These are phyloP conservation scores for Neoboletus magnificus DNA, from an alignment of 768 basidiomycete genomes.

Conservation along the genomic window DNA sequence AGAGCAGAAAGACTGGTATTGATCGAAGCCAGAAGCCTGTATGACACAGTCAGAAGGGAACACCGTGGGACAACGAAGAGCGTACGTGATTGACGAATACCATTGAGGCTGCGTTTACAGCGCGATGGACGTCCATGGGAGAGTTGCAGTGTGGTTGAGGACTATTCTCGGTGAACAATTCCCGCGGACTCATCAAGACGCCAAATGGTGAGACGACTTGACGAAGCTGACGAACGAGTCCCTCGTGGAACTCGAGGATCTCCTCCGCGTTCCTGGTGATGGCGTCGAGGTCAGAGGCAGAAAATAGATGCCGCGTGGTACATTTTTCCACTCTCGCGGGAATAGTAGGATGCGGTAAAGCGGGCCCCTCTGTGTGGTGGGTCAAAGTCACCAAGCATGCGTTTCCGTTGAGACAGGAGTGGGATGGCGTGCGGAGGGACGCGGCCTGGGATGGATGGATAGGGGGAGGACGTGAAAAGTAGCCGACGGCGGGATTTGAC, in stretches of 20 bases:
- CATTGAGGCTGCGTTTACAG: constrained; percentile 40
- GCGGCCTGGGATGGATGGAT: constrained; percentile 43
- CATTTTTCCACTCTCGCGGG: constrained; percentile 31
- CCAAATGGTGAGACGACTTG: constrained; percentile 50
- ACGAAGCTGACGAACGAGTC: constrained; percentile 55
- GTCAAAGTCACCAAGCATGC: constrained; percentile 10
- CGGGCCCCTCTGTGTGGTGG: constrained; percentile 15
- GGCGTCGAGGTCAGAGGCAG: constrained; percentile 52
- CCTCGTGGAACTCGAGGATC: constrained; percentile 65
- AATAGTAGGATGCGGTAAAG: constrained; percentile 10
- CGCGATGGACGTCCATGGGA: constrained; percentile 42
- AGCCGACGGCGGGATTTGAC: constrained; percentile 26
- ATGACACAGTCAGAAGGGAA: constrained; percentile 3
- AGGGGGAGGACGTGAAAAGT: constrained; percentile 37
- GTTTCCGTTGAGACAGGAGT: constrained; percentile 33
- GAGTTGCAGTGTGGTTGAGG: not conserved
- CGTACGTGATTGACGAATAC: constrained; percentile 59
- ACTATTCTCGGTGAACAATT: constrained; percentile 10
- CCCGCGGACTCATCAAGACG: constrained; percentile 36
- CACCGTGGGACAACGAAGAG: not conserved
- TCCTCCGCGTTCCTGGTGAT: constrained; percentile 68
- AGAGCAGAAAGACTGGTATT: constrained; percentile 86
- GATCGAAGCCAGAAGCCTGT: constrained; percentile 69
- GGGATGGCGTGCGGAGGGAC: constrained; percentile 43
- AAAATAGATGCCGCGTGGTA: constrained; percentile 49